Base-by-base conservation (phyloP, 371 early-diverging fungal genomes). In the Zychaea mexicana region DNA sequence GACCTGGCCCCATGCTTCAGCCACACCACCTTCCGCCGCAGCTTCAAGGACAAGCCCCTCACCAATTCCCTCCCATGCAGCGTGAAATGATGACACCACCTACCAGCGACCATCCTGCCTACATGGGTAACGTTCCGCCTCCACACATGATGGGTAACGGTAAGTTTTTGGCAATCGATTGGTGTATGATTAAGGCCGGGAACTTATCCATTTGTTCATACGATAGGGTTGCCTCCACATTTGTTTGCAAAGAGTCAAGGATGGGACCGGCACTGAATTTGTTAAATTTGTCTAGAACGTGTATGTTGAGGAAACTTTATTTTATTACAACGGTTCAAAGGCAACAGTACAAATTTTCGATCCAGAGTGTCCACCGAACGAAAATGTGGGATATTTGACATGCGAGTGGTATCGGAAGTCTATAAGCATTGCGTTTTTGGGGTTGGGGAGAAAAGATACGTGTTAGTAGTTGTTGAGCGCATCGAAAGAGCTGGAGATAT, bases 341-440 rank as follows among this genome's bases (percentile, higher is more conserved):
- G 91, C 92, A 4, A 94, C 89, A 0, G 94, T 94, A 52, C 88
- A 88, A 39, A 94, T 92, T 24, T 86, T 92, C 66, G 94, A 94
- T 13, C 96, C 96, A 26, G 83, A 84, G 0, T 85, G 87, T 5
- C 96, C 96, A 60, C 96, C 96, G 82, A 96, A 96, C 60, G 75
- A 85, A 70, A 95, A 95, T 26, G 91, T 86, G 10, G 88, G 89
- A 70, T 95, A 90, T 73, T 88, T 86, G 61, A 95, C 84, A 59
- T 88, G 82, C 2, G 87, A 90, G 45, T 85, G 76, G 61, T 85
- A 89, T 31, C 73, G 79, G 65, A 94, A 89, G 22, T 84, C 88
- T 80, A 71, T 15, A 66, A 26, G 26, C 62, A 60, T 38, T 46
- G 13, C 39, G 19, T 55, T 13, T 21, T 28, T 24, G 21, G 22